phyloP scores from a whole-genome alignment of 140 eudicot species.

The Bidens hawaiensis region DNA sequence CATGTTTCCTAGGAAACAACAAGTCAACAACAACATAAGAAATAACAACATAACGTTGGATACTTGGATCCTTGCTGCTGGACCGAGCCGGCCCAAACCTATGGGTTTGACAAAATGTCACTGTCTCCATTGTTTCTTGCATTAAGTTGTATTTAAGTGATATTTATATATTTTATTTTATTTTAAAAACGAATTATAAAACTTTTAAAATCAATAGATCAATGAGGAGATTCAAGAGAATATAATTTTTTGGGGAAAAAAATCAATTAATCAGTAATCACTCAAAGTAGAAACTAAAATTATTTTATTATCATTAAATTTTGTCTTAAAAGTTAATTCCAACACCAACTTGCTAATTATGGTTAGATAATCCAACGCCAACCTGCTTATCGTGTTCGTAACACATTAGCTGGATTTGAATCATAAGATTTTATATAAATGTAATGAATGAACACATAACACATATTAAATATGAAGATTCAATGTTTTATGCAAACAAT shows the following conservation, averaged over 20 bases:
- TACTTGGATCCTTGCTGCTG: constrained; percentile 20
- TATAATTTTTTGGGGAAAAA: background rate
- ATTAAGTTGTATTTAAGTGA: background rate
- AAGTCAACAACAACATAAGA: constrained; percentile 28
- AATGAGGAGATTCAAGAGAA: background rate
- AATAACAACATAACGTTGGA: constrained; percentile 8
- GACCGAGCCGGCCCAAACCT: constrained; percentile 38
- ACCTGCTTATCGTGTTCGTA: constrained; percentile 17
- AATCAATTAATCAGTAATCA: background rate
- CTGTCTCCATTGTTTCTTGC: constrained; percentile 34
- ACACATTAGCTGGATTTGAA: constrained; percentile 3
- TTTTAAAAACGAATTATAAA: too few relatives aligned
- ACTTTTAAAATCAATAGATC: background rate
- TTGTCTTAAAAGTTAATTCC: constrained; percentile 20
- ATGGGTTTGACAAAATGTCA: constrained; percentile 23
- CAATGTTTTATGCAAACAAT: too few relatives aligned
- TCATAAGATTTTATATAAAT: too few relatives aligned
- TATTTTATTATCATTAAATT: background rate
- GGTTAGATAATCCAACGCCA: constrained; percentile 18
- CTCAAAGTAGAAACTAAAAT: background rate
- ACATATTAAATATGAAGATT: too few relatives aligned
- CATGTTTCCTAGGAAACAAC: constrained; percentile 38
- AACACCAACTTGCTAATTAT: constrained; percentile 25
- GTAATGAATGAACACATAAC: too few relatives aligned
- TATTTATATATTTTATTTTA: too few relatives aligned